These are phyloP conservation scores for Cordyceps cicadae DNA, from an alignment of 2,329 filamentous ascomycete species.

Conservation along the genomic window DNA sequence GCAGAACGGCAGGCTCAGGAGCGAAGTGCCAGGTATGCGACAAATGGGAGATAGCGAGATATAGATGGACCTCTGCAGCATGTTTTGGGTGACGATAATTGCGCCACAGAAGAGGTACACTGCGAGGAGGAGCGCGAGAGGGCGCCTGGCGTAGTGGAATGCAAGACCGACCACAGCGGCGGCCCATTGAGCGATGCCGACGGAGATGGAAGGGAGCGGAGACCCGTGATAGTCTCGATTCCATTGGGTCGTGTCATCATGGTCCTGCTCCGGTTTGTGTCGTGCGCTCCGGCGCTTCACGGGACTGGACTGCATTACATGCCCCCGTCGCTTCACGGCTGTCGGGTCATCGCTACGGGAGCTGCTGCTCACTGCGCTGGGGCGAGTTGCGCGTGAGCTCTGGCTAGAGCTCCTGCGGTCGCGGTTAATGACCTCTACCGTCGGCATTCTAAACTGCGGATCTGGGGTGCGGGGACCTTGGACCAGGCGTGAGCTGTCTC, in stretches of 20 bases:
- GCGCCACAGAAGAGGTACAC: slow-evolving; percentile 53
- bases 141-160: slow-evolving; percentile 54
- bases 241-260: slow-evolving; percentile 11
- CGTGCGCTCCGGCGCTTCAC: slow-evolving; percentile 17
- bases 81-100: slow-evolving; percentile 51
- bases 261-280: slow-evolving; percentile 14
- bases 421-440: slow-evolving; percentile 31
- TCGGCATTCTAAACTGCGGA: slow-evolving; percentile 47
- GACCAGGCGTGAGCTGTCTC: slow-evolving; percentile 11
- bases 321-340: slow-evolving; percentile 21
- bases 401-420: slow-evolving; percentile 27
- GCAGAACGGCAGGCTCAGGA: slow-evolving; percentile 59
- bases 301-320: slow-evolving; percentile 17
- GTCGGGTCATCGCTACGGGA: slow-evolving; percentile 17
- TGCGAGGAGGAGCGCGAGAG: slow-evolving; percentile 54
- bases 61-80: slow-evolving; percentile 52
- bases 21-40: slow-evolving; percentile 55
- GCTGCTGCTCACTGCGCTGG: slow-evolving; percentile 16
- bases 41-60: slow-evolving; percentile 61
- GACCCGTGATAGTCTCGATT: slow-evolving; percentile 14
- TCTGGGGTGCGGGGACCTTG: slow-evolving; percentile 34
- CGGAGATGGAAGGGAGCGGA: slow-evolving; percentile 30
- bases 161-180: slow-evolving; percentile 50
- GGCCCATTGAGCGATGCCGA: slow-evolving; percentile 38
- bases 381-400: slow-evolving; percentile 27